Evolutionary conservation across 2,329 filamentous ascomycete genomes (phyloP).

Genomic region (Fusarium nelsonii): DNA sequence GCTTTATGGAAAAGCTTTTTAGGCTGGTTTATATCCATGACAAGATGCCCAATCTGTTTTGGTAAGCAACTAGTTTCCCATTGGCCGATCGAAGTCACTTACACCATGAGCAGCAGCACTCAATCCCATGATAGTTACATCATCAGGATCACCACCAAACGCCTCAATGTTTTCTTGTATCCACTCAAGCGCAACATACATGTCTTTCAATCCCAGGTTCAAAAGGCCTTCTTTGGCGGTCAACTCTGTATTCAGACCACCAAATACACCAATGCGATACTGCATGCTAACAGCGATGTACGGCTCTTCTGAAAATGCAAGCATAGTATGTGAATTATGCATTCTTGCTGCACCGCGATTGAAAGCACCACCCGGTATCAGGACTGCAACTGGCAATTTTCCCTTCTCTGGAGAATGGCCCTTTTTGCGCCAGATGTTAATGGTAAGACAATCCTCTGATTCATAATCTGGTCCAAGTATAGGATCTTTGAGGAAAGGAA

Average conservation of each 20-base stretch:
- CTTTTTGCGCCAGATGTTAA: constrained; percentile 45
- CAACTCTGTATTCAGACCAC: constrained; percentile 67
- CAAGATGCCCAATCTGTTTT: constrained; percentile 48
- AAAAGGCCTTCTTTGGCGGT: constrained; percentile 64
- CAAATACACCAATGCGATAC: constrained; percentile 66
- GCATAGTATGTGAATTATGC: constrained; percentile 61
- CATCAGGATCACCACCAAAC: constrained; percentile 63
- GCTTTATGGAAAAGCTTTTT: constrained; percentile 51
- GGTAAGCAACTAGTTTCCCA: not conserved
- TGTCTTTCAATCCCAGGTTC: constrained; percentile 66
- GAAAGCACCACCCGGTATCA: constrained; percentile 51
- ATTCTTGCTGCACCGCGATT: constrained; percentile 51
- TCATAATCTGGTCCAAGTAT: constrained; percentile 49
- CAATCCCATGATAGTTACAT: constrained; percentile 62
- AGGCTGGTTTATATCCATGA: constrained; percentile 52
- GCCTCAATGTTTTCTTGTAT: constrained; percentile 63
- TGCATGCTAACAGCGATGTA: constrained; percentile 63
- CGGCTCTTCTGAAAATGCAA: constrained; percentile 60
- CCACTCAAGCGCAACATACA: constrained; percentile 62
- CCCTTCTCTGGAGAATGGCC: constrained; percentile 29
- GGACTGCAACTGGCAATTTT: constrained; percentile 45
- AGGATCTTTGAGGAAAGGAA: constrained; percentile 50
- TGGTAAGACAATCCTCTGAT: constrained; percentile 48
- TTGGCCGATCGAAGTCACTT: not conserved
- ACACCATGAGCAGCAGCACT: constrained; percentile 53